Base-by-base conservation (phyloP, 2,329 filamentous ascomycete species). In the Aureobasidium sp. region DNA sequence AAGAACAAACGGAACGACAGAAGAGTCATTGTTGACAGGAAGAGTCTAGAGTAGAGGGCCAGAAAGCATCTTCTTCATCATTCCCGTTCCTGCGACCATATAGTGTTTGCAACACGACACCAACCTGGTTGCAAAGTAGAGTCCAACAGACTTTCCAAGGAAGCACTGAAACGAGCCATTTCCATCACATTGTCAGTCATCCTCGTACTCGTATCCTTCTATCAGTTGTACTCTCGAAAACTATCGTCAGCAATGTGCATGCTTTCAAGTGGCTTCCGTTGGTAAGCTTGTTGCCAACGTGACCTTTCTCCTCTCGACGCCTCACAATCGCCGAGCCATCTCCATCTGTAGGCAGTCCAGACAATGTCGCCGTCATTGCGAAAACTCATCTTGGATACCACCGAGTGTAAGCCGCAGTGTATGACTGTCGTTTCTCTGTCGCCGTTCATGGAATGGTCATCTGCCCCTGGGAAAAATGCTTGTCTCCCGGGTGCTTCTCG, bases 361-460 rank as follows among this genome's bases (percentile, higher is more conserved):
- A 47, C 29, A 57, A 46, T 47, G 21, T 57, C 54, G 54, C 54
- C 54, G 54, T 57, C 54, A 57, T 57, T 27, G 15, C 17, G 17
- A 25, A 25, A 47, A n/a, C 11, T 45, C 38, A 27, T 57, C 38
- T 57, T 19, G 29, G 21, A 37, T 57, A 27, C 31, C 29, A 47
- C 54, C 54, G 42, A 57, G 42, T 46, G 42, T 15, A 46, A 57
- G 54, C 54, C 54, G 54, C n/a, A 35, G 17, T 37, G 40, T 57
- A 57, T 47, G 54, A 57, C 54, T 35, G 53, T 47, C 47, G 10
- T 47, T 53, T 33, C 35, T 42, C 25, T 31, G 19, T 25, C 50
- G 37, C 50, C 15, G 50, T 54, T 21, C 2, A 21, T 15, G 29
- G 21, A 25, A 23, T 47, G 54, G 54, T 57, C 54, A 59, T 29